Evolutionary conservation across 306 rosid species (phyloP), one percentile per base, ranked within the genome.

Genomic region (Cicer yamashitae): DNA sequence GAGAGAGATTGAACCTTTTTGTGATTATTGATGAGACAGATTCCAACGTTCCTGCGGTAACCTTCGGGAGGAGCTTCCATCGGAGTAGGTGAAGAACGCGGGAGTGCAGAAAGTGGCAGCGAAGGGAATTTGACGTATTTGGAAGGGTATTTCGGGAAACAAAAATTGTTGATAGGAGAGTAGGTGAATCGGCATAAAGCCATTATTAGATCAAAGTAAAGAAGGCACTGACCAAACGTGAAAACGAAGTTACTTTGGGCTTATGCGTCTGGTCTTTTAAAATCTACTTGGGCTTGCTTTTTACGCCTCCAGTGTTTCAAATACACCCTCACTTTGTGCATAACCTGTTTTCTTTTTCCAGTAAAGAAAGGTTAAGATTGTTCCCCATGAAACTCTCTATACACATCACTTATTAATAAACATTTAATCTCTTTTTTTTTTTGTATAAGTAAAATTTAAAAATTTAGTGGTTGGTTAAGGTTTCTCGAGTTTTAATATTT

Each of bases 21-120:
- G 15, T 86, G 83, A 58, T 76, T 59, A 57, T 91, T 90, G 58
- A 91, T 72, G 82, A 94, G 93, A 43, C 96, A 94, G 52, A 94
- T 81, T 15, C 93, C 96, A 15, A 87, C 97, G 78, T 94, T 94
- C 70, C 79, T 85, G 46, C 96, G 88, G 70, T 94, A 94, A 65
- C 96, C 96, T 84, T 86, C 73, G 3, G 97, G 96, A 67, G 98
- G 86, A 62, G 85, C 77, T 76, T 94, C 97, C 98, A 94, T 94
- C 12, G 96, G 82, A 13, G 82, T 67, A 4, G 79, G 48, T 0
- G 74, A 77, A 1, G 79, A 75, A 30, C 46, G 85, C 54, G n/a
- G 30, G 73, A 54, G 58, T 13, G 51, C 59, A 20, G 61, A 17
- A 25, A 73, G 68, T 37, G 81, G 77, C 52, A 76, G 57, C 37